These are phyloP conservation scores for Tripidium arundinaceum DNA, from an alignment of 202 grass and related monocot species.

Conservation along the genomic window DNA sequence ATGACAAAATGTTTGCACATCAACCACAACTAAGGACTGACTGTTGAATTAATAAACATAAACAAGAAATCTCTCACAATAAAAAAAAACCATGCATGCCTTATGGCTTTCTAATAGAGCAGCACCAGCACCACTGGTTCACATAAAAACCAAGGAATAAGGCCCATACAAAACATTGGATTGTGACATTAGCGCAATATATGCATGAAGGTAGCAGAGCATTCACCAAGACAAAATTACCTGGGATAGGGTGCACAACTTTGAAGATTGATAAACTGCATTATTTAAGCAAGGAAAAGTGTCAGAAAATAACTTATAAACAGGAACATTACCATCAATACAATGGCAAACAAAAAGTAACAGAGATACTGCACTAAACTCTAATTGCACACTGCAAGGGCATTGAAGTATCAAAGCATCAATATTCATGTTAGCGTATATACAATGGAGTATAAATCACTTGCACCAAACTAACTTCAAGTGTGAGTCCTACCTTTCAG, in stretches of 20 bases:
- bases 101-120: not conserved
- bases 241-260: constrained; percentile 76
- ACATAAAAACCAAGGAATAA: not conserved
- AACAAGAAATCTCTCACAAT: not conserved
- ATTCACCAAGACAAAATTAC: constrained; percentile 33
- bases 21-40: not conserved
- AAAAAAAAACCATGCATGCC: not conserved
- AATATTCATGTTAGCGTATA: not conserved
- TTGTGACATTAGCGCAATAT: not conserved
- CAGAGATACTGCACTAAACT: not conserved
- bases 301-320: not conserved
- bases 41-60: not conserved
- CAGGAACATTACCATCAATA: not conserved
- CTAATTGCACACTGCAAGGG: not conserved
- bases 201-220: not conserved
- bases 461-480: not conserved
- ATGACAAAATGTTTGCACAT: not conserved
- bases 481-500: constrained; percentile 55
- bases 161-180: too few relatives aligned
- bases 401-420: not conserved
- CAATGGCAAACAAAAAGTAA: constrained; percentile 8
- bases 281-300: constrained; percentile 9
- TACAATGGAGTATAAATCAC: not conserved
- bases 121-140: not conserved
- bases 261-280: constrained; percentile 79